Evolutionary conservation across 352 stramenopile species (phyloP), one percentile per base, ranked within the genome.

Genomic region (Pythium oligandrum): DNA sequence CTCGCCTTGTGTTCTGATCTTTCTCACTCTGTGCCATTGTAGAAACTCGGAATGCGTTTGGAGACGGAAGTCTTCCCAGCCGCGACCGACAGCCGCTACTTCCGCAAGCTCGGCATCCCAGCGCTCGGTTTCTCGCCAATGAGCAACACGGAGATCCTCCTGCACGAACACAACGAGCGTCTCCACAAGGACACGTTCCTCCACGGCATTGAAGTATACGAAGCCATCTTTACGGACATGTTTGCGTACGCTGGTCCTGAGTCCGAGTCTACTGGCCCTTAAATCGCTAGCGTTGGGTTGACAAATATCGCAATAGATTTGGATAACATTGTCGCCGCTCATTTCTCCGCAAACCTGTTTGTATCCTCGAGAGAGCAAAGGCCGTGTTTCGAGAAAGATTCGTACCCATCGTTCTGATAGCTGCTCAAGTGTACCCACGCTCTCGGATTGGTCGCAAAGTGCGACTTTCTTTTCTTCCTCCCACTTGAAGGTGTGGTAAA

Each of bases 121-220:
- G 93, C 94, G 4, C 72, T 98, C 43, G 95, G 93, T 12, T 98
- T 92, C 64, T 97, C 86, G 36, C 96, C 94, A 6, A 98, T 98
- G 90, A 79, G 86, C 53, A 95, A 97, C 59, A 97, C 88, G 5
- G 80, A 95, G 44, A 96, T 98, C 32, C 65, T 98, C 40, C 77
- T 98, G 30, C 94, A 98, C 67, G 94, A 98, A 71, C 92, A 98
- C 79, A 97, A 98, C 70, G 93, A 98, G 69, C 90, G 90, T 52
- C 64, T 98, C 35, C 82, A 97, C 56, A 82, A 97, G 68, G 73
- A 81, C 48, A 88, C 83, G 3, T 98, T 98, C 62, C 58, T 98
- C 37, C 75, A 96, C 46, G 96, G 95, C 33, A 95, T 98, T 60
- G 71, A 81, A 39, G 81, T 98, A 32, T 98, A 80, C 64, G 69